These are phyloP conservation scores for Cutaneotrichosporon mucoides DNA, from an alignment of 1,284 basidiomycete genomes.

Conservation along the genomic window DNA sequence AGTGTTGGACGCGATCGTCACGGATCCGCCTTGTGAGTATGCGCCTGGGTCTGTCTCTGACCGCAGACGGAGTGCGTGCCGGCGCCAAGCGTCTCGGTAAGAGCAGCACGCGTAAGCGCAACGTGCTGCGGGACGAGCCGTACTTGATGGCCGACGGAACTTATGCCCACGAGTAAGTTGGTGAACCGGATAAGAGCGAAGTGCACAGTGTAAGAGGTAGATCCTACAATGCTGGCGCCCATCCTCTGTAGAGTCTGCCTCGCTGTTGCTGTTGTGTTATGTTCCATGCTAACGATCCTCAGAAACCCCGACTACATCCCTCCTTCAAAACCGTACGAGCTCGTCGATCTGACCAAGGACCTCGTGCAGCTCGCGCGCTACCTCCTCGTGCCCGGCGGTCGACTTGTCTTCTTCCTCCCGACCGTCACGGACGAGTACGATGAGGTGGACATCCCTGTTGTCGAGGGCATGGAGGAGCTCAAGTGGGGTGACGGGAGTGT, in stretches of 20 bases:
- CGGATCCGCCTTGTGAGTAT: constrained; percentile 80
- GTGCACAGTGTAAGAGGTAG: no score
- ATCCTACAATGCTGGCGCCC: no score
- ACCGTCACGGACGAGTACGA: constrained; percentile 87
- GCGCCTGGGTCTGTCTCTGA: background rate
- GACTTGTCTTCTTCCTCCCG: constrained; percentile 92
- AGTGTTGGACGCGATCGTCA: constrained; percentile 90
- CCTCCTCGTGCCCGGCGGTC: constrained; percentile 76
- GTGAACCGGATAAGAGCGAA: no score
- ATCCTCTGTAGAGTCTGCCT: no score
- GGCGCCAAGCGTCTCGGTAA: constrained; percentile 92
- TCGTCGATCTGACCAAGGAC: constrained; percentile 77
- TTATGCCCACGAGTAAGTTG: constrained; percentile 44
- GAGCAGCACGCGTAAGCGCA: constrained; percentile 44
- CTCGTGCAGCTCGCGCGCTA: constrained; percentile 78
- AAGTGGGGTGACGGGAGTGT: constrained; percentile 79
- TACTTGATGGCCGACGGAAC: constrained; percentile 43
- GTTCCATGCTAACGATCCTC: constrained; percentile 18
- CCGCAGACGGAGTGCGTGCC: constrained; percentile 83
- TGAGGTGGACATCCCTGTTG: constrained; percentile 70
- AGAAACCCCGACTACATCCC: constrained; percentile 69
- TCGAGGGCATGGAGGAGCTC: constrained; percentile 67
- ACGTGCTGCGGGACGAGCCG: constrained; percentile 42
- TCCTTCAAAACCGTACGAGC: constrained; percentile 85
- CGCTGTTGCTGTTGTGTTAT: no score